A percentile compares a stretch with the other conserved stretches of the same genome.
Evolutionary conservation across 805 yeast genomes (phyloP).

Genomic region (Brettanomyces naardenensis): DNA sequence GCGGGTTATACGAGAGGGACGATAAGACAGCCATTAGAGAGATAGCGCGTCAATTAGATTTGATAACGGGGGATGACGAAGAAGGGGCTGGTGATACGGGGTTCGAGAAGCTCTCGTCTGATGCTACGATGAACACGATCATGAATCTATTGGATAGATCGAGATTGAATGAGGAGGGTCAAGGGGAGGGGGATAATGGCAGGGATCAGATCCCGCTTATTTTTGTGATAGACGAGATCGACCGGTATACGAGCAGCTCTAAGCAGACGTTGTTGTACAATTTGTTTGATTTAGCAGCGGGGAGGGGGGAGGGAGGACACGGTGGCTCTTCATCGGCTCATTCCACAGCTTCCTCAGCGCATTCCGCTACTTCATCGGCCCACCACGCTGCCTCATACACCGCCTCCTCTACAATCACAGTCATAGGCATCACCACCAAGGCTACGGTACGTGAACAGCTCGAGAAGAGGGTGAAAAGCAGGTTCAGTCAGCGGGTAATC

Average conservation of each 20-base stretch:
- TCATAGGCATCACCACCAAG: constrained; percentile 72
- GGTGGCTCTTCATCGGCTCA: background rate
- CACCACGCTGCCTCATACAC: no score
- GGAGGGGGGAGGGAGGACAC: constrained; percentile 1
- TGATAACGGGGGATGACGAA: constrained; percentile 15
- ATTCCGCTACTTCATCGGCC: no score
- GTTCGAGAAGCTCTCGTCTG: constrained; percentile 45
- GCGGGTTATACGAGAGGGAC: constrained; percentile 65
- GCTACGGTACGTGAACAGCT: constrained; percentile 70
- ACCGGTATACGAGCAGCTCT: constrained; percentile 58
- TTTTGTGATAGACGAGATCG: constrained; percentile 80
- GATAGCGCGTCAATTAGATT: constrained; percentile 77
- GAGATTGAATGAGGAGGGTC: constrained; percentile 10
- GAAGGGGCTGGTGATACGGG: constrained; percentile 12
- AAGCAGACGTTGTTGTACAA: constrained; percentile 85
- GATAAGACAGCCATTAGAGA: constrained; percentile 78
- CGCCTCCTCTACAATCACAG: constrained; percentile 61
- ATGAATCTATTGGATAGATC: constrained; percentile 42
- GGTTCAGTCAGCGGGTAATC: constrained; percentile 78
- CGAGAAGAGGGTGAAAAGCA: constrained; percentile 84
- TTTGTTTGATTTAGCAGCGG: constrained; percentile 79
- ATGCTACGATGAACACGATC: constrained; percentile 54
- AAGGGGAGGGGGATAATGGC: constrained; percentile 12
- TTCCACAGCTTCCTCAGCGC: no score
- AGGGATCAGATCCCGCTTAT: constrained; percentile 43